Percentiles rank a stretch among this genome's conserved stretches.
These are phyloP conservation scores for Diaporthe sp. DNA, from an alignment of 2,329 filamentous ascomycete genomes.

Conservation along the genomic window DNA sequence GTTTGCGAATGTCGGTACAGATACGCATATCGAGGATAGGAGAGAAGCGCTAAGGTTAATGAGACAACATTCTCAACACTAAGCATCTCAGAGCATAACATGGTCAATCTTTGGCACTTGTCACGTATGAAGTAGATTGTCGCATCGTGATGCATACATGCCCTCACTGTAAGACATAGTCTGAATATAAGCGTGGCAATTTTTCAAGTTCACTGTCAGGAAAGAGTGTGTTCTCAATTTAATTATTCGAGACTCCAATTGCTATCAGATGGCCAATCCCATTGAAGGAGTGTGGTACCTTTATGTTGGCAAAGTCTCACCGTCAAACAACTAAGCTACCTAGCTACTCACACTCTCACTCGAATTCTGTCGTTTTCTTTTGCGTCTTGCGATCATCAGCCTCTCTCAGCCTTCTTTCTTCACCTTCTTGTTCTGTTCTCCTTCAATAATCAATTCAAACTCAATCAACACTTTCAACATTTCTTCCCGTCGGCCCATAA, in stretches of 20 bases:
- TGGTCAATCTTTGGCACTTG: not conserved
- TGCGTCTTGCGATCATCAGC: slow-evolving; percentile 38
- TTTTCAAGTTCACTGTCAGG: not conserved
- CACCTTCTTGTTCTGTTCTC: not conserved
- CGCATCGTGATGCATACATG: not conserved
- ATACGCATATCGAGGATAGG: not conserved
- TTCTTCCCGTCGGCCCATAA: slow-evolving; percentile 17
- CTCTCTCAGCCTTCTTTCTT: slow-evolving; percentile 21
- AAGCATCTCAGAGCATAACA: not conserved
- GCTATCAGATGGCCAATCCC: slow-evolving; percentile 38
- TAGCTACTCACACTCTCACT: not conserved
- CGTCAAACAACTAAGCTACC: slow-evolving; percentile 24
- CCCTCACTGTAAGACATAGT: not conserved
- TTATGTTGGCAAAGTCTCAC: slow-evolving; percentile 24
- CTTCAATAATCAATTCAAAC: not conserved
- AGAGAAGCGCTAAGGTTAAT: not conserved
- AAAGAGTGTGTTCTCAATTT: not conserved
- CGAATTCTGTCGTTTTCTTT: slow-evolving; percentile 24
- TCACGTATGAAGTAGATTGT: not conserved
- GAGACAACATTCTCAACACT: not conserved
- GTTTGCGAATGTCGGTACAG: not conserved
- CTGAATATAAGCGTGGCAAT: not conserved
- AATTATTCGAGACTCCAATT: slow-evolving; percentile 27
- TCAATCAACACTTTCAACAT: not conserved
- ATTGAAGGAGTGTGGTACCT: slow-evolving; percentile 36